These are phyloP conservation scores for Mycena rebaudengoi DNA, from an alignment of 768 basidiomycete genomes.

Conservation along the genomic window DNA sequence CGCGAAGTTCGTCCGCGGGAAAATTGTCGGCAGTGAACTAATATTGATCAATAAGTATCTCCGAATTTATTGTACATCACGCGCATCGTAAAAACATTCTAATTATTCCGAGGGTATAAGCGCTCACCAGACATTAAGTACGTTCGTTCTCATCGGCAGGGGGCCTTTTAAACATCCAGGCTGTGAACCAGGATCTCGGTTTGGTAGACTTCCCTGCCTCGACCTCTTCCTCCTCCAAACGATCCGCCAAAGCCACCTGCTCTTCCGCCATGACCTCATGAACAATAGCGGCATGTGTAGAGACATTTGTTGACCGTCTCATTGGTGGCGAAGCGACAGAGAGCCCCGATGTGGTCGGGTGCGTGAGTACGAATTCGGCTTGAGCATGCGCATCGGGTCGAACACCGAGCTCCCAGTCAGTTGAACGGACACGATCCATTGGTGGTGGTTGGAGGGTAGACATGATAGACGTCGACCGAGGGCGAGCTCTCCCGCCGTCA, in stretches of 20 bases:
- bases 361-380: slow-evolving; percentile 49
- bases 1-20: slow-evolving; percentile 39
- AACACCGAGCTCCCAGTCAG: slow-evolving; percentile 44
- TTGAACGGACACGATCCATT: slow-evolving; percentile 39
- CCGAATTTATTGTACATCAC: slow-evolving; percentile 35
- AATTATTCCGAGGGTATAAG: slow-evolving; percentile 50
- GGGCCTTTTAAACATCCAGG: slow-evolving; percentile 68
- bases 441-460: slow-evolving; percentile 42
- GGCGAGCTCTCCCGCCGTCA: slow-evolving; percentile 36
- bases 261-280: slow-evolving; percentile 79
- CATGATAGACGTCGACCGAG: slow-evolving; percentile 47
- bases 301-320: slow-evolving; percentile 51
- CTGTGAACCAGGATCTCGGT: slow-evolving; percentile 66
- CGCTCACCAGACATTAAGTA: slow-evolving; percentile 19
- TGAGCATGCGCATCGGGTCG: slow-evolving; percentile 56
- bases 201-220: slow-evolving; percentile 55
- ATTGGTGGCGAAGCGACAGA: slow-evolving; percentile 39
- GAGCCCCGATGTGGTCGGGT: slow-evolving; percentile 45
- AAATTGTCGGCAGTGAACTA: slow-evolving; percentile 43
- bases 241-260: slow-evolving; percentile 59
- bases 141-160: slow-evolving; percentile 33
- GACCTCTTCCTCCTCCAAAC: slow-evolving; percentile 62
- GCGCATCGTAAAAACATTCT: slow-evolving; percentile 32
- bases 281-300: slow-evolving; percentile 69
- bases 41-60: slow-evolving; percentile 23